Percentiles rank a stretch among this genome's conserved stretches.
phyloP scores from a whole-genome alignment of 2,329 filamentous ascomycete species.

The Torrubiella hemipterigena region DNA sequence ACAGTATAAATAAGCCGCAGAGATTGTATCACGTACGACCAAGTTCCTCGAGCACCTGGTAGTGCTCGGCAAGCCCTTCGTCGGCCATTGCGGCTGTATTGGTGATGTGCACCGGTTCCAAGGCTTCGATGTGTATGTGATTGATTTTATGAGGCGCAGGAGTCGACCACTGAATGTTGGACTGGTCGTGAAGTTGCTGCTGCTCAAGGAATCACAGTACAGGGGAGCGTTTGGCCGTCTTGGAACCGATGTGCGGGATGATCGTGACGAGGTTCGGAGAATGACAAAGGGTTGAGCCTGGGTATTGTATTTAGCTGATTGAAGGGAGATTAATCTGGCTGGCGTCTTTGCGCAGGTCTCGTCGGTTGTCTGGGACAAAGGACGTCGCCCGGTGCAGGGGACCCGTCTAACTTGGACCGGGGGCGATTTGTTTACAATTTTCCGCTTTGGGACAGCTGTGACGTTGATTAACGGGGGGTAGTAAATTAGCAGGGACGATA shows the following conservation, averaged over 20 bases:
- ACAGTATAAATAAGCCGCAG: no score
- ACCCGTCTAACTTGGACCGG: slow-evolving; percentile 18
- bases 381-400: no score
- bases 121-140: slow-evolving; percentile 2
- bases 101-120: slow-evolving; percentile 2
- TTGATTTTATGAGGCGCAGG: no score
- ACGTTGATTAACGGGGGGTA: slow-evolving; percentile 10
- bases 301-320: no score
- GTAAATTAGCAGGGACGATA: slow-evolving; percentile 4
- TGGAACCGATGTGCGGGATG: no score
- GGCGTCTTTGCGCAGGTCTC: slow-evolving; percentile 8
- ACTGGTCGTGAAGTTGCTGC: no score
- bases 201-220: no score
- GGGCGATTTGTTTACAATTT: slow-evolving; percentile 28
- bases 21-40: slow-evolving; percentile 54
- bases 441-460: slow-evolving; percentile 24
- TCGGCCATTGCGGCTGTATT: slow-evolving; percentile 34
- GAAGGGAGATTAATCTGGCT: slow-evolving; percentile 8
- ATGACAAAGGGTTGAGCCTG: no score
- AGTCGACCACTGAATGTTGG: no score
- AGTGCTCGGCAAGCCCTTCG: slow-evolving; percentile 67
- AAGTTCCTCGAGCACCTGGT: slow-evolving; percentile 91
- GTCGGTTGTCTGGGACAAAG: slow-evolving; percentile 23
- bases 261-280: no score
- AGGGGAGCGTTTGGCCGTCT: no score